phyloP scores from a whole-genome alignment of 306 rosid genomes.

The Glycine tomentella region DNA sequence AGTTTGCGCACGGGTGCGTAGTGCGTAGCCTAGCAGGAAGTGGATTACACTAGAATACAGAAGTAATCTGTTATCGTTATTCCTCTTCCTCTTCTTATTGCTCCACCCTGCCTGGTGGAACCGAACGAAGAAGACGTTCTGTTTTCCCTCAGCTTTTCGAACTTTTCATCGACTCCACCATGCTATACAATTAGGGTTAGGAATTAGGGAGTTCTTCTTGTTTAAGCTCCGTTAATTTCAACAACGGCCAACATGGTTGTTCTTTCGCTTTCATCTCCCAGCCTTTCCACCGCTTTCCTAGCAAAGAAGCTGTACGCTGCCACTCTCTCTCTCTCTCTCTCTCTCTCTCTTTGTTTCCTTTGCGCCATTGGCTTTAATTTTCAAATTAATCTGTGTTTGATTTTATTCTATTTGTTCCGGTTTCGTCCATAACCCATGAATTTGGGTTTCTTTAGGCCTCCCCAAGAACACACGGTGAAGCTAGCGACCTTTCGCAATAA shows the following conservation, averaged over 20 bases:
- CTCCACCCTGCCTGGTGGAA: conserved; percentile 20
- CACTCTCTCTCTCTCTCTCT: conserved; percentile 6
- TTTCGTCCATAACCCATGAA: neutral
- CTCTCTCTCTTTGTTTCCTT: neutral
- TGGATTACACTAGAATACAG: neutral
- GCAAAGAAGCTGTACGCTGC: conserved; percentile 59
- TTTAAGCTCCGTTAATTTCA: conserved; percentile 21
- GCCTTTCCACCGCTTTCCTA: conserved; percentile 61
- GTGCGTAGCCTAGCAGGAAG: conserved; percentile 35
- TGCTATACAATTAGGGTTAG: conserved; percentile 54
- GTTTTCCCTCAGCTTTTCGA: neutral
- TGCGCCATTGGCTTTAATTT: neutral
- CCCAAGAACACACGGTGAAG: conserved; percentile 50
- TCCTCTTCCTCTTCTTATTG: conserved; percentile 12
- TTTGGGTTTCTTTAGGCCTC: conserved; percentile 49
- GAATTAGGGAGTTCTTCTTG: conserved; percentile 42
- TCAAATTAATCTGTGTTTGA: neutral
- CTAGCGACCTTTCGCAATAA: conserved; percentile 6
- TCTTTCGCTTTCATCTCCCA: conserved; percentile 61
- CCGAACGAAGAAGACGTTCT: conserved; percentile 1
- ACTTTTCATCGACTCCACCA: conserved; percentile 39
- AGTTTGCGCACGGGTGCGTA: neutral
- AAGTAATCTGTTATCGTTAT: conserved; percentile 30
- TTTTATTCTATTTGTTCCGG: conserved; percentile 4
- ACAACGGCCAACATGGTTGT: conserved; percentile 58